These are phyloP conservation scores for Botrytis elliptica DNA, from an alignment of 2,329 filamentous ascomycete species.

Conservation along the genomic window DNA sequence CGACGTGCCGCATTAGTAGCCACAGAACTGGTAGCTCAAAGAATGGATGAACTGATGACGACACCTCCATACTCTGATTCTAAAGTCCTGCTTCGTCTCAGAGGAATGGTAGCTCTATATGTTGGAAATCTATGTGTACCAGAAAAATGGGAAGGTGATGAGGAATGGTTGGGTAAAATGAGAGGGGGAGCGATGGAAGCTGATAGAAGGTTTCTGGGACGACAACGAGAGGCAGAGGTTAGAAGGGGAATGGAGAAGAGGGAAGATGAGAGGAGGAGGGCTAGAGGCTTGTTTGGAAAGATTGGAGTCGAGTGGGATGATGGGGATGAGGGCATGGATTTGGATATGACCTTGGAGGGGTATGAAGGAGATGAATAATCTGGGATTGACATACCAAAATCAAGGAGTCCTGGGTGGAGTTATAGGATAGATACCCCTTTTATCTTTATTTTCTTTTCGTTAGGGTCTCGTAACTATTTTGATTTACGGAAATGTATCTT, in stretches of 20 bases:
- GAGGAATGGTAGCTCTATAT: constrained; percentile 74
- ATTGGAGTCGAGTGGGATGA: constrained; percentile 36
- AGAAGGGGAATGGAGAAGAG: constrained; percentile 29
- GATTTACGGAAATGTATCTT: neutral
- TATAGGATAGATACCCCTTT: constrained; percentile 6
- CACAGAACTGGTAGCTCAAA: constrained; percentile 61
- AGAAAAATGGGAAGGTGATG: constrained; percentile 28
- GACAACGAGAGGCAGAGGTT: constrained; percentile 31
- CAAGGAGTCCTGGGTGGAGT: neutral
- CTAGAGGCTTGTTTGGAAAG: constrained; percentile 43
- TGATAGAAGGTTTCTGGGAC: constrained; percentile 28
- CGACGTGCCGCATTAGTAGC: constrained; percentile 38
- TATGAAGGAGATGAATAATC: constrained; percentile 12
- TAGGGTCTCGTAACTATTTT: neutral
- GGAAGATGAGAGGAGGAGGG: constrained; percentile 41
- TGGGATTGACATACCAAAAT: neutral
- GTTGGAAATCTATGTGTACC: constrained; percentile 64
- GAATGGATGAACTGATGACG: constrained; percentile 70
- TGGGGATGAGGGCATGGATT: constrained; percentile 25
- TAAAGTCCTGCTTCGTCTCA: constrained; percentile 63
- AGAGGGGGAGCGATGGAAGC: constrained; percentile 19
- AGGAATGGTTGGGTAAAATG: constrained; percentile 25
- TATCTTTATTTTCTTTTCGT: neutral
- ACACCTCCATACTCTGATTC: constrained; percentile 70
- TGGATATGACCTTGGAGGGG: constrained; percentile 23